phyloP scores from a whole-genome alignment of 1,139 yeast genomes.

The Taiozyma sp. region DNA sequence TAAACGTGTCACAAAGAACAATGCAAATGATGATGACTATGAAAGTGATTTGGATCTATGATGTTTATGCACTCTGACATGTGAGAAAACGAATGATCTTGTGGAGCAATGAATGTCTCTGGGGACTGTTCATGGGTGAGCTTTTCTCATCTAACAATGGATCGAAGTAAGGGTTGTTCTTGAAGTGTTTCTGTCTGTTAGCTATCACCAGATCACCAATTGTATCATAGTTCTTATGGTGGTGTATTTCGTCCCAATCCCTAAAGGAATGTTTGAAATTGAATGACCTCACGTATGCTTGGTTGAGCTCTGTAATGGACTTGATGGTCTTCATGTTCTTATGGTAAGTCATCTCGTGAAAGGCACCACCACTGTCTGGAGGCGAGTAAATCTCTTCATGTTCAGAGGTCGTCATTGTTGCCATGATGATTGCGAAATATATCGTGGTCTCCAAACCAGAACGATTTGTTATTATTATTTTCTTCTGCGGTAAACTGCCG shows the following conservation, averaged over 20 bases:
- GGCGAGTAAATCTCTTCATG: background rate
- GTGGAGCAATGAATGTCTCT: background rate
- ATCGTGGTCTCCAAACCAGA: background rate
- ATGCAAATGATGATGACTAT: constrained; percentile 24
- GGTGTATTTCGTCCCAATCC: background rate
- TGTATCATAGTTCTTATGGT: background rate
- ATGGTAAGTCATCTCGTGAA: background rate
- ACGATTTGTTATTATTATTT: background rate
- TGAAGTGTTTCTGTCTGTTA: constrained; percentile 7
- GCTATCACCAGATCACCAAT: constrained; percentile 11
- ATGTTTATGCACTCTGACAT: background rate
- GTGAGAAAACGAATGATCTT: background rate
- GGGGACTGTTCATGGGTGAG: background rate
- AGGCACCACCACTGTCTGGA: background rate
- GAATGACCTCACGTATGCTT: background rate
- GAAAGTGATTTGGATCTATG: constrained; percentile 40
- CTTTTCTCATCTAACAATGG: background rate
- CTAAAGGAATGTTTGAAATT: background rate
- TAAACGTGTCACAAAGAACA: constrained; percentile 13
- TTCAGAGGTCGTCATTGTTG: background rate
- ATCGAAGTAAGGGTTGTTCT: background rate
- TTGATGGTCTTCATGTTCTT: background rate
- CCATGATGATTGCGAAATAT: background rate
- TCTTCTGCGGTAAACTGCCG: background rate
- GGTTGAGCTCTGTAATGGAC: background rate